These are phyloP conservation scores for Cercospora canescens DNA, from an alignment of 2,329 filamentous ascomycete genomes.

Conservation along the genomic window DNA sequence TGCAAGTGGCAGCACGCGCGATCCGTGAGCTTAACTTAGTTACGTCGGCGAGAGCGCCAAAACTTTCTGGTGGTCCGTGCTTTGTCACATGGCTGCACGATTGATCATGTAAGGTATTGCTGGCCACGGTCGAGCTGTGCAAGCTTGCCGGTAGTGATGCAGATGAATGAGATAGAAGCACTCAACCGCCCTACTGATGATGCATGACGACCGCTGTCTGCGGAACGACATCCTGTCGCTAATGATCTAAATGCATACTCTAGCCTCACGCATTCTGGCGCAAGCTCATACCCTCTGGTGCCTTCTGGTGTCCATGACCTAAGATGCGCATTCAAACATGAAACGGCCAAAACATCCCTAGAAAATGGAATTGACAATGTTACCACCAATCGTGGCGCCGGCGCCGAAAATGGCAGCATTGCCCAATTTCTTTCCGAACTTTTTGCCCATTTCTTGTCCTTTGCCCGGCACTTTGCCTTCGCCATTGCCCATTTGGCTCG, in stretches of 20 bases:
- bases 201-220: neutral
- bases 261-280: neutral
- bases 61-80: neutral
- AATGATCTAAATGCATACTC: constrained; percentile 4
- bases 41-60: neutral
- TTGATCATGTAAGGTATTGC: too few relatives aligned
- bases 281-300: neutral
- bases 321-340: neutral
- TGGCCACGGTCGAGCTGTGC: neutral
- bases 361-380: constrained; percentile 29
- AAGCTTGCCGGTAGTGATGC: neutral
- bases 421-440: constrained; percentile 76
- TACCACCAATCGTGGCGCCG: constrained; percentile 80
- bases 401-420: constrained; percentile 87
- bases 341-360: neutral
- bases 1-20: neutral
- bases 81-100: neutral
- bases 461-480: constrained; percentile 59
- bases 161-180: neutral
- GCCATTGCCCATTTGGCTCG: constrained; percentile 57
- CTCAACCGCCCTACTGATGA: neutral
- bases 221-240: neutral
- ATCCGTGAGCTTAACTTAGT: neutral
- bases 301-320: neutral
- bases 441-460: constrained; percentile 35